Percentiles rank a stretch among this genome's conserved stretches.
Evolutionary conservation across 306 rosid species (phyloP).

Genomic region (Pyrus bretschneideri): DNA sequence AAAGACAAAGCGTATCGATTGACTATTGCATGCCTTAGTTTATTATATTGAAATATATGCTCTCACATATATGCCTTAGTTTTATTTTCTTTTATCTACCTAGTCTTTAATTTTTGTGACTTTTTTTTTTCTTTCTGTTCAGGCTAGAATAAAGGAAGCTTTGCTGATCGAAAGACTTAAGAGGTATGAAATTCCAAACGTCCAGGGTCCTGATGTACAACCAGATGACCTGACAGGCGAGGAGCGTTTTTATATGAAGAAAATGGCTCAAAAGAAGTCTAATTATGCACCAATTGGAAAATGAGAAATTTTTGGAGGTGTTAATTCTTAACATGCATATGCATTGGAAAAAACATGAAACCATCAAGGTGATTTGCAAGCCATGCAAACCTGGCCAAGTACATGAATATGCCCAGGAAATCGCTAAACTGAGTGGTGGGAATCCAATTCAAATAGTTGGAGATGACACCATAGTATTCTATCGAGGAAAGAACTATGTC

Average conservation of each 20-base stretch:
- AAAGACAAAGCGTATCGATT: background rate
- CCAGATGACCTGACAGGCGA: conserved; percentile 73
- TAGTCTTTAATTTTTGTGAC: background rate
- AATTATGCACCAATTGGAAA: conserved; percentile 86
- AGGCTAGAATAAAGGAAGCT: conserved; percentile 84
- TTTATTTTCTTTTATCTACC: background rate
- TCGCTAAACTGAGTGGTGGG: conserved; percentile 87
- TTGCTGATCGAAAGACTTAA: conserved; percentile 73
- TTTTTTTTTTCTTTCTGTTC: conserved; percentile 13
- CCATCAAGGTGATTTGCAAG: conserved; percentile 79
- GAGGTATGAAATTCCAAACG: conserved; percentile 73
- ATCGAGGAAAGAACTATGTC: conserved; percentile 74
- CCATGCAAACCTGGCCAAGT: conserved; percentile 81
- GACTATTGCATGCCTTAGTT: background rate
- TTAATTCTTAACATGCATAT: conserved; percentile 90
- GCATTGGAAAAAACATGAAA: conserved; percentile 99
- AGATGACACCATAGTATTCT: conserved; percentile 70
- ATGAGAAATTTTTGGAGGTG: conserved; percentile 92
- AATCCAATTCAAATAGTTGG: conserved; percentile 79
- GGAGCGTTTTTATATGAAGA: conserved; percentile 78
- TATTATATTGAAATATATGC: background rate
- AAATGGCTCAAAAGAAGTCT: conserved; percentile 88
- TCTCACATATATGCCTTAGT: background rate
- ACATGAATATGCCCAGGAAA: conserved; percentile 76
- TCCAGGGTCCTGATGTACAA: conserved; percentile 71